Conservation (phyloP, 2,329 filamentous ascomycete genomes). For the Diaporthe australafricana region DNA sequence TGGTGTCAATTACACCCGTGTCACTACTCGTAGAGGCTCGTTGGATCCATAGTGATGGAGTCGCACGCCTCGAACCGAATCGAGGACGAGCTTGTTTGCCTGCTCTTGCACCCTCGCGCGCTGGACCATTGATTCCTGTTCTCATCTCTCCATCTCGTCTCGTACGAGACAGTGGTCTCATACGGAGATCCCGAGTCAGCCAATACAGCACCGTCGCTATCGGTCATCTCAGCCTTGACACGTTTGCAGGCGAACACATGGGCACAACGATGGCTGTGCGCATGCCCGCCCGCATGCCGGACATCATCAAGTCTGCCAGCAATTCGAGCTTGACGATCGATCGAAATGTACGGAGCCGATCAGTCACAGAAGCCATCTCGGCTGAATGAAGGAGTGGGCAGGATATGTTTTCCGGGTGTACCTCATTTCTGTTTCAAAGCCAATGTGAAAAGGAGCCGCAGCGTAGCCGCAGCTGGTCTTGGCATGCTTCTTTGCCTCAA, state of each 20-base stretch:
- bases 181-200: conserved; percentile 1
- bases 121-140: neutral
- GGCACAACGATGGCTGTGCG: neutral
- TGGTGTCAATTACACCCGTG: neutral
- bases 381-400: neutral
- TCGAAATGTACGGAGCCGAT: neutral
- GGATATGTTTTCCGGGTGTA: neutral
- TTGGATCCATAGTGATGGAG: neutral
- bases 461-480: conserved; percentile 19
- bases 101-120: neutral
- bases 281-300: neutral
- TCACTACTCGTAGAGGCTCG: neutral
- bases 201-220: neutral
- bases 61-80: neutral
- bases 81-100: neutral
- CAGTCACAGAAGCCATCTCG: neutral
- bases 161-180: neutral
- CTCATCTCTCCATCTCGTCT: neutral
- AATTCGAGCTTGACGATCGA: neutral
- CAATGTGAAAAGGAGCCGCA: conserved; percentile 1
- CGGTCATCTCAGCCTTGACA: conserved; percentile 5
- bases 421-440: neutral
- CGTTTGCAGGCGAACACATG: neutral
- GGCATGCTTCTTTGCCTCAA: conserved; percentile 12
- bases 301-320: neutral